These are phyloP conservation scores for Solanum medicagineum DNA, from an alignment of 257 asterid species.

Conservation along the genomic window DNA sequence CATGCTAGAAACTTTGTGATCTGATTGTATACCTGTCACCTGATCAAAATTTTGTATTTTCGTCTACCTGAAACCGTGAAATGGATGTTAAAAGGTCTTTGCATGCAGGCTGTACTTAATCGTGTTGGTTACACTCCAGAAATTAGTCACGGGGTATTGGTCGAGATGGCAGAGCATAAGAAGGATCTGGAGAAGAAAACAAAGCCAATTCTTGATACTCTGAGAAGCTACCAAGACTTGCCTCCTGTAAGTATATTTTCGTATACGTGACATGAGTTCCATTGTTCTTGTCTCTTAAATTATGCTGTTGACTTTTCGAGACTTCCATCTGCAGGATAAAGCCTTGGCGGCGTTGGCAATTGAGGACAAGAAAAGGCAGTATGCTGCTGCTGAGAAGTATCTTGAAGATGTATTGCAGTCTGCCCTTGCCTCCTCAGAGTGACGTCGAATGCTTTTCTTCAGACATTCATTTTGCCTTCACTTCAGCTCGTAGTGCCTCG, in stretches of 20 bases:
- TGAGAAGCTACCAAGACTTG: constrained; percentile 97
- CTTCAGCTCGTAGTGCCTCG: neutral
- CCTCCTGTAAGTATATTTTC: constrained; percentile 58
- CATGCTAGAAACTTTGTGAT: neutral
- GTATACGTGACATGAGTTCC: neutral
- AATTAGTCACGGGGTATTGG: constrained; percentile 88
- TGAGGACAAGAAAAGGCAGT: constrained; percentile 91
- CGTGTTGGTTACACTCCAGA: constrained; percentile 90
- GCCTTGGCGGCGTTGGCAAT: constrained; percentile 95
- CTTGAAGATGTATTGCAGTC: constrained; percentile 96
- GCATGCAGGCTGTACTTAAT: constrained; percentile 78
- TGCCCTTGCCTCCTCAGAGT: constrained; percentile 77
- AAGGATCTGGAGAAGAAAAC: constrained; percentile 91
- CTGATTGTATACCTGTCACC: neutral
- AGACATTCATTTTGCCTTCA: neutral
- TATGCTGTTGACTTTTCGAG: neutral
- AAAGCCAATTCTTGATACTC: constrained; percentile 83
- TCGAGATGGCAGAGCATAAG: constrained; percentile 96
- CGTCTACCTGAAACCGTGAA: neutral
- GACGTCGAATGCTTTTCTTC: neutral
- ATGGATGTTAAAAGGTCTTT: neutral
- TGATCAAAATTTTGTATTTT: neutral
- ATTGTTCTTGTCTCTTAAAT: neutral
- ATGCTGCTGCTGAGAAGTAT: constrained; percentile 91
- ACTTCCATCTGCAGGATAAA: constrained; percentile 52